Evolutionary conservation across 441 rosid genomes (phyloP), one percentile per base, ranked within the genome.

Genomic region (Adansonia rubrostipa): DNA sequence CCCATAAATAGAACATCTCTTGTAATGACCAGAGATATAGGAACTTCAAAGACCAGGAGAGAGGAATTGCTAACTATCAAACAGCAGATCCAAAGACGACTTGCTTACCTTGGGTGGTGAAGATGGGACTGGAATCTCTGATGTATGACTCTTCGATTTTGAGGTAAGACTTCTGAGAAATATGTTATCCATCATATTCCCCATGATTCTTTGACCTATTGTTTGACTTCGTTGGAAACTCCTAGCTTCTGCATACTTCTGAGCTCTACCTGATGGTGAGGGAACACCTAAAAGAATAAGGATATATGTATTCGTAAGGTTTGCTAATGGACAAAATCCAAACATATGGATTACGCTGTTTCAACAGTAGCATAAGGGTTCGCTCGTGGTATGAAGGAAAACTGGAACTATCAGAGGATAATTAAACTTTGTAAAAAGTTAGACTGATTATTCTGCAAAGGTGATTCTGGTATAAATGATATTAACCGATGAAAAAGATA

Each of bases 151-250:
- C 86, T 86, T 93, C 22, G 98, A 83, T 83, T 92, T 94, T 76
- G 98, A 91, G 80, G 97, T 88, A 80, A 92, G 89, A 85, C 81
- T 93, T 88, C 98, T 91, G 56, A 92, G 85, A 75, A 97, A 92
- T 73, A 94, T 79, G 85, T 89, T 97, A 85, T 95, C 99, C 96
- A 95, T 94, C 92, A 91, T 80, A 79, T 91, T 91, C 64, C 90
- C 95, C 89, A 93, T 89, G 74, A 97, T 84, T 79, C 94, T 88
- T 85, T 92, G 99, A 73, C 99, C 98, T 70, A 95, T 70, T 14
- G 97, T 95, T 82, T 95, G 98, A 87, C 75, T 92, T 68, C 91
- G 90, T 77, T 89, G 98, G 51, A 92, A 57, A 84, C 78, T 81
- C 75, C 78, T 83, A 77, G 85, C 91, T 71, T 91, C 97, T 36